Conservation (phyloP, 768 basidiomycete species). For the Russula ochroleuca region DNA sequence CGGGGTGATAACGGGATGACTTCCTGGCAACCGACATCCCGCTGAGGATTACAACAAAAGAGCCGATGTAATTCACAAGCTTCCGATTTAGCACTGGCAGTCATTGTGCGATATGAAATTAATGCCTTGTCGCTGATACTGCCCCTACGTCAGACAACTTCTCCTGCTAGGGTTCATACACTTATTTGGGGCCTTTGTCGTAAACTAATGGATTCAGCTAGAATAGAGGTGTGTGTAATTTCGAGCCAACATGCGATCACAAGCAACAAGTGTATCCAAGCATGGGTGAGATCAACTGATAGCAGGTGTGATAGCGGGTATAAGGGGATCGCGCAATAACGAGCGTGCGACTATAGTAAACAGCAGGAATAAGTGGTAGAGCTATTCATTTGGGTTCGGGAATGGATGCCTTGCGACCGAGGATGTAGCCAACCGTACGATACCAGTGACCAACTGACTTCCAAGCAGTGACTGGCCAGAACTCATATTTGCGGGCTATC, state of each 20-base stretch:
- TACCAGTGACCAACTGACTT: conserved; percentile 7
- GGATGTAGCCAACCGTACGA: conserved; percentile 7
- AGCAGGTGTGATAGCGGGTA: not conserved
- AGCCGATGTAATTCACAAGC: too few relatives aligned
- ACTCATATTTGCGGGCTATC: conserved; percentile 8
- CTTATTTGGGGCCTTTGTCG: too few relatives aligned
- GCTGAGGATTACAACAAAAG: too few relatives aligned
- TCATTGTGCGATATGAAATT: too few relatives aligned
- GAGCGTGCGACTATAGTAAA: not conserved
- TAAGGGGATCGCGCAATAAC: not conserved
- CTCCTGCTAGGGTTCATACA: too few relatives aligned
- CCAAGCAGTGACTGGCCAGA: conserved; percentile 16
- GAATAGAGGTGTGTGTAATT: too few relatives aligned
- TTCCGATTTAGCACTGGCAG: too few relatives aligned
- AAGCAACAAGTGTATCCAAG: not conserved
- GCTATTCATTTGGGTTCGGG: conserved; percentile 13
- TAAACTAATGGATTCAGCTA: not conserved
- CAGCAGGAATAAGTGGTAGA: not conserved
- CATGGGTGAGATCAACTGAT: not conserved
- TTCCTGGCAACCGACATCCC: too few relatives aligned
- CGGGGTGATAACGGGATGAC: too few relatives aligned
- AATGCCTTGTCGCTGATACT: too few relatives aligned
- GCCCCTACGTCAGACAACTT: too few relatives aligned
- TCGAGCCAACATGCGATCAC: not conserved
- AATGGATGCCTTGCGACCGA: conserved; percentile 10